Conservation (phyloP, 345 rosid species). For the Eucalyptus virginea region DNA sequence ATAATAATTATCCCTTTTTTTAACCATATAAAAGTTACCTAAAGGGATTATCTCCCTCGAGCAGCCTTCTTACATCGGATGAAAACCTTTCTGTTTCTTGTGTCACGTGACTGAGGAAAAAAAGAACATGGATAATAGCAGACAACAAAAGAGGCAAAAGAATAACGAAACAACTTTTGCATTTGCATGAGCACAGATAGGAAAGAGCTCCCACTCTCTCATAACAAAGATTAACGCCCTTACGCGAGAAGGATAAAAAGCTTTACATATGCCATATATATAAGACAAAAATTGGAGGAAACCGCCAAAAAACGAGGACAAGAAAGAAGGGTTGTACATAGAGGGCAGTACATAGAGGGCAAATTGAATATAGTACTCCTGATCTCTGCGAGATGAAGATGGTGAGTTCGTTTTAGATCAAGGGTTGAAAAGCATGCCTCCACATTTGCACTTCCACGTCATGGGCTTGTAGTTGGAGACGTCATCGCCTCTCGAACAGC, state of each 20-base stretch:
- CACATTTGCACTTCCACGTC: constrained; percentile 75
- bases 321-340: neutral
- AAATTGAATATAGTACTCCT: neutral
- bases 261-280: neutral
- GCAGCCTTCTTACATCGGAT: neutral
- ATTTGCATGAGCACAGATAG: neutral
- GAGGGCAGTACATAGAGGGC: neutral
- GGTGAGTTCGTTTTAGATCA: neutral
- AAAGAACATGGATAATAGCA: neutral
- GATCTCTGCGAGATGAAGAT: neutral
- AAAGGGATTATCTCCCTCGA: neutral
- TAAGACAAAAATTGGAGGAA: neutral
- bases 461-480: constrained; percentile 64
- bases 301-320: neutral
- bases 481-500: constrained; percentile 35
- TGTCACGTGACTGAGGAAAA: neutral
- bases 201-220: neutral
- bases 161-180: neutral
- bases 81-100: neutral
- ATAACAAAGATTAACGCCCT: neutral
- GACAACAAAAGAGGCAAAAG: neutral
- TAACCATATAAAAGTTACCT: neutral
- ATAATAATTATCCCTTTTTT: neutral
- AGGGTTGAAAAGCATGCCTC: constrained; percentile 39
- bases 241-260: neutral